Percentiles rank a stretch among this genome's conserved stretches.
Evolutionary conservation across 2,329 filamentous ascomycete species (phyloP).

Genomic region (Claviceps sp.): DNA sequence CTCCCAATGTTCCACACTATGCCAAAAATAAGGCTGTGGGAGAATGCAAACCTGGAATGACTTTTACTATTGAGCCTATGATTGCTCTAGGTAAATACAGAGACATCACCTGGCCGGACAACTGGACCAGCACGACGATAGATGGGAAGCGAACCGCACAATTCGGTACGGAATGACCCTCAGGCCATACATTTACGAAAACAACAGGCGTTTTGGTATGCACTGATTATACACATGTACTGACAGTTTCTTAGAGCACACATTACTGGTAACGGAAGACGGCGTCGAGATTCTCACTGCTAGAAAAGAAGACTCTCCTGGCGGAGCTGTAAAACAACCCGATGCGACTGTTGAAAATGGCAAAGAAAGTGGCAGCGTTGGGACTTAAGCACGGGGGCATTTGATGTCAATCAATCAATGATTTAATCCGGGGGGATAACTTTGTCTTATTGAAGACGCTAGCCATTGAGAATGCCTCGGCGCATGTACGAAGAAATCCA

Average conservation of each 20-base stretch:
- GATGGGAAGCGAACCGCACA: slow-evolving; percentile 87
- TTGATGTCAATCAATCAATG: neutral
- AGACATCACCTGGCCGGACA: slow-evolving; percentile 95
- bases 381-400: neutral
- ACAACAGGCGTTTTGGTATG: neutral
- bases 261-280: slow-evolving; percentile 67
- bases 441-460: neutral
- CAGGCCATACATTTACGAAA: neutral
- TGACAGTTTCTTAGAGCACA: slow-evolving; percentile 47
- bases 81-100: slow-evolving; percentile 82
- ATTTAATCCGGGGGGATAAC: neutral
- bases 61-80: slow-evolving; percentile 98
- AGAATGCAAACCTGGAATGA: slow-evolving; percentile 90
- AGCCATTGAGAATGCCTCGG: neutral
- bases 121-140: slow-evolving; percentile 91
- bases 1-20: slow-evolving; percentile 93
- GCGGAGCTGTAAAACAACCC: slow-evolving; percentile 54
- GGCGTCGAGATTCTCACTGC: slow-evolving; percentile 75
- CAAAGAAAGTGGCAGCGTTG: neutral
- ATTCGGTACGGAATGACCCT: slow-evolving; percentile 51
- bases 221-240: neutral
- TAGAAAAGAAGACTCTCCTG: slow-evolving; percentile 57
- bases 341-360: slow-evolving; percentile 9
- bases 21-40: slow-evolving; percentile 97
- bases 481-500: neutral